These are phyloP conservation scores for Umbelopsis ramanniana DNA, from an alignment of 192 early-diverging fungal species.

Conservation along the genomic window DNA sequence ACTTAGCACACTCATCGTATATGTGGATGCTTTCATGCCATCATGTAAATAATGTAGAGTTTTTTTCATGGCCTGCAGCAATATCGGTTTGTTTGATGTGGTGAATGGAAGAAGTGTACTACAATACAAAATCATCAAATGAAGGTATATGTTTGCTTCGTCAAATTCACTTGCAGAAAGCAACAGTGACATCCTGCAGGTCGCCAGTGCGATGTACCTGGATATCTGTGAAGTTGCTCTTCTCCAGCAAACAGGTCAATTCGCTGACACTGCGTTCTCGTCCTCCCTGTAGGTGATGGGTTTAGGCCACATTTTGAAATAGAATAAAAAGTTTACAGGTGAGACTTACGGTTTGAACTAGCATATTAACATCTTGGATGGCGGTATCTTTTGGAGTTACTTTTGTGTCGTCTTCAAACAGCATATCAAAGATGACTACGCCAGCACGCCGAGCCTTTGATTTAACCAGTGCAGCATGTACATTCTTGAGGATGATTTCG, in stretches of 20 bases:
- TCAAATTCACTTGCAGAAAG: not conserved
- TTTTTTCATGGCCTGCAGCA: constrained; percentile 14
- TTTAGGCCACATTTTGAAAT: no score
- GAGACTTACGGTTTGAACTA: constrained; percentile 29
- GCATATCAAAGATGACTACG: constrained; percentile 16
- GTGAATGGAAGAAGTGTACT: not conserved
- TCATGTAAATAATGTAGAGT: constrained; percentile 25
- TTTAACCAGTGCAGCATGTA: not conserved
- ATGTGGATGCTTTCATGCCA: constrained; percentile 4
- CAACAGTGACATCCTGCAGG: constrained; percentile 20
- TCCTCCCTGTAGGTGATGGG: constrained; percentile 20
- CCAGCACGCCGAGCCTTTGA: not conserved
- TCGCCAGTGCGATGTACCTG: not conserved
- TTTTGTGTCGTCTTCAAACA: constrained; percentile 14
- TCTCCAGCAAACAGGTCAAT: constrained; percentile 2
- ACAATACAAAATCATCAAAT: not conserved
- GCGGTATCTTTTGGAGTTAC: not conserved
- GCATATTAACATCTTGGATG: constrained; percentile 39
- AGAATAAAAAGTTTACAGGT: no score
- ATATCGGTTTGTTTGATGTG: not conserved
- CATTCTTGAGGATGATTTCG: constrained; percentile 1
- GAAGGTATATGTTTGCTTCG: not conserved
- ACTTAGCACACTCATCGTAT: not conserved
- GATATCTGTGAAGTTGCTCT: not conserved
- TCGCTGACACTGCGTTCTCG: constrained; percentile 31